phyloP scores from a whole-genome alignment of 1,139 yeast species.

The Sugiyamaella neomexicana region DNA sequence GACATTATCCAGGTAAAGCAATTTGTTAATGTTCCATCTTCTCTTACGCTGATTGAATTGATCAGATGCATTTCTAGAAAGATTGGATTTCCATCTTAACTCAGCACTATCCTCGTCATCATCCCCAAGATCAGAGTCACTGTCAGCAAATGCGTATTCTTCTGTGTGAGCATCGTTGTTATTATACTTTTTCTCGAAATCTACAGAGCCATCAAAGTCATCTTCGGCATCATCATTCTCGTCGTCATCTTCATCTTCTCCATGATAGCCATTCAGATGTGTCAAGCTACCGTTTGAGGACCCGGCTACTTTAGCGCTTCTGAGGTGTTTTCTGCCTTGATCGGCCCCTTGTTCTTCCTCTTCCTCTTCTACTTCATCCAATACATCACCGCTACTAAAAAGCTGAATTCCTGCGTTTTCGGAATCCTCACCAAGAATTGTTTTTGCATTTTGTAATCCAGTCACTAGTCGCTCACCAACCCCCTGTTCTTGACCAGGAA shows the following conservation, averaged over 20 bases:
- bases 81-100: conserved; percentile 45
- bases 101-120: conserved; percentile 42
- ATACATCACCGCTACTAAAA: conserved; percentile 51
- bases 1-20: conserved; percentile 74
- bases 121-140: conserved; percentile 47
- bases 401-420: conserved; percentile 70
- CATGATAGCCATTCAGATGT: conserved; percentile 45
- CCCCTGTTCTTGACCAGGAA: conserved; percentile 70
- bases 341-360: conserved; percentile 38
- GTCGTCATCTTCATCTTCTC: conserved; percentile 44
- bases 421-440: conserved; percentile 61
- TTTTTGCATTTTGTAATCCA: conserved; percentile 68
- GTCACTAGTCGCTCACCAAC: conserved; percentile 83
- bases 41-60: conserved; percentile 41
- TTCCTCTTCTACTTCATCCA: conserved; percentile 44
- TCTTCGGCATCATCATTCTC: conserved; percentile 36
- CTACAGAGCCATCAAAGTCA: conserved; percentile 18
- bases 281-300: conserved; percentile 40
- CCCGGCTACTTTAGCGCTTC: conserved; percentile 38
- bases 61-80: conserved; percentile 36
- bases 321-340: conserved; percentile 32
- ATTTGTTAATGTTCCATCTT: conserved; percentile 77
- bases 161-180: conserved; percentile 32
- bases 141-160: conserved; percentile 44
- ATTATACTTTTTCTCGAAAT: conserved; percentile 23